Conservation (phyloP, 2,329 filamentous ascomycete species). For the Verticillium tricorpus region DNA sequence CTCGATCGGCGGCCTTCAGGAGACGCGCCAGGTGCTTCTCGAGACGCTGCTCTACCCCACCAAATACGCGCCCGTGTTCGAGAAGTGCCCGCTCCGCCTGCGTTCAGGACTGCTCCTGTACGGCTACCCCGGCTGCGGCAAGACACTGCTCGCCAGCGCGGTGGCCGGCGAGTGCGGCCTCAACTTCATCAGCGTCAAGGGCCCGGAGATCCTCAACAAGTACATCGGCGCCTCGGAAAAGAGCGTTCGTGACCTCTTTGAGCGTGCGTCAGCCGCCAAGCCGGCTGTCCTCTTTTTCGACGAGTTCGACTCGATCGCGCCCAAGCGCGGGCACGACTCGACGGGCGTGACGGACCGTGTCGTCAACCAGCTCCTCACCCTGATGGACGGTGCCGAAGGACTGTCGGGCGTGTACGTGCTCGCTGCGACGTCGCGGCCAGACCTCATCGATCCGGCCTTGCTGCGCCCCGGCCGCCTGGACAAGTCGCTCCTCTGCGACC, state of each 20-base stretch:
- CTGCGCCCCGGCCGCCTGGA: slow-evolving; percentile 88
- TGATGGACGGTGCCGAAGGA: slow-evolving; percentile 98
- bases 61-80: slow-evolving; percentile 96
- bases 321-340: slow-evolving; percentile 93
- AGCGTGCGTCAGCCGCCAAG: slow-evolving; percentile 81
- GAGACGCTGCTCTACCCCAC: slow-evolving; percentile 97
- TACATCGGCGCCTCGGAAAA: slow-evolving; percentile 98
- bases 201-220: slow-evolving; percentile 97
- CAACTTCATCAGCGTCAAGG: slow-evolving; percentile 98
- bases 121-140: slow-evolving; percentile 93
- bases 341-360: slow-evolving; percentile 98
- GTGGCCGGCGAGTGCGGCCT: slow-evolving; percentile 97
- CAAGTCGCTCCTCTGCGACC: slow-evolving; percentile 87
- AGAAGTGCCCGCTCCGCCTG: slow-evolving; percentile 88
- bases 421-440: slow-evolving; percentile 87
- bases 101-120: slow-evolving; percentile 91
- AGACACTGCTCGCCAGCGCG: slow-evolving; percentile 90
- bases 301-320: slow-evolving; percentile 96
- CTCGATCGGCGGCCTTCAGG: slow-evolving; percentile 81
- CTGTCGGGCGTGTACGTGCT: slow-evolving; percentile 93
- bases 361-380: slow-evolving; percentile 94
- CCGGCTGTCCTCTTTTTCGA: slow-evolving; percentile 98
- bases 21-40: slow-evolving; percentile 84
- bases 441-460: slow-evolving; percentile 91
- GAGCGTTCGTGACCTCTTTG: slow-evolving; percentile 90